Evolutionary conservation across 2,329 filamentous ascomycete genomes (phyloP), one percentile per base, ranked within the genome.

Genomic region (Cercospora nicotianae): DNA sequence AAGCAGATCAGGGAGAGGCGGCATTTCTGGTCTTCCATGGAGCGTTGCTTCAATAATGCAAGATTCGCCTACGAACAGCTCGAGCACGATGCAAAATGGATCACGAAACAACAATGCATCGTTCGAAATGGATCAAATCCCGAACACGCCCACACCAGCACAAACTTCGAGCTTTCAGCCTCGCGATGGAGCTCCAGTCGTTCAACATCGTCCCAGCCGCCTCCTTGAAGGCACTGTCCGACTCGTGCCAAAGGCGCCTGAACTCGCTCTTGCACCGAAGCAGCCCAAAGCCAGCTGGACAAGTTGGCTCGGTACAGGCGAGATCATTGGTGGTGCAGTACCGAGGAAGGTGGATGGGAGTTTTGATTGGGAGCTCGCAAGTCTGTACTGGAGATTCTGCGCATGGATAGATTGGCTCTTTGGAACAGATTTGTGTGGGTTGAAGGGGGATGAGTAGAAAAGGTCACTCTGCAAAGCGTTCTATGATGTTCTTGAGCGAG

Each of bases 261-360:
- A 83, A 66, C 77, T 80, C 65, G 83, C 83, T 1, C 80, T 85
- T 53, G 76, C 83, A n/a, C 83, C 83, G 2, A 80, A 82, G 76
- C 81, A 82, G 71, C 72, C 77, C 16, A 75, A 73, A 64, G 72
- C 74, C 10, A 75, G 70, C 48, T 75, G 75, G 77, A 61, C 71
- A 30, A 64, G 72, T 68, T 77, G 83, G 39, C 74, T 84, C 59
- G 81, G 82, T 6, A 79, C 78, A 8, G 80, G 80, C 7, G 80
- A 82, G 74, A 88, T 94, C 79, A 93, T 94, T 74, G 91, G 91
- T 5, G 89, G 88, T 75, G 86, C 90, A 76, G 88, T 94, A 45
- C 92, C 92, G 7, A 85, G 90, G 51, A 90, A 85, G 63, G 90
- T 93, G 63, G 83, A 86, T 53, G 92, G 91, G 66, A 88, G 88